A percentile compares a stretch with the other conserved stretches of the same genome.
phyloP scores from a whole-genome alignment of 139 green algal genomes.

The Tetradesmus lagerheimii region DNA sequence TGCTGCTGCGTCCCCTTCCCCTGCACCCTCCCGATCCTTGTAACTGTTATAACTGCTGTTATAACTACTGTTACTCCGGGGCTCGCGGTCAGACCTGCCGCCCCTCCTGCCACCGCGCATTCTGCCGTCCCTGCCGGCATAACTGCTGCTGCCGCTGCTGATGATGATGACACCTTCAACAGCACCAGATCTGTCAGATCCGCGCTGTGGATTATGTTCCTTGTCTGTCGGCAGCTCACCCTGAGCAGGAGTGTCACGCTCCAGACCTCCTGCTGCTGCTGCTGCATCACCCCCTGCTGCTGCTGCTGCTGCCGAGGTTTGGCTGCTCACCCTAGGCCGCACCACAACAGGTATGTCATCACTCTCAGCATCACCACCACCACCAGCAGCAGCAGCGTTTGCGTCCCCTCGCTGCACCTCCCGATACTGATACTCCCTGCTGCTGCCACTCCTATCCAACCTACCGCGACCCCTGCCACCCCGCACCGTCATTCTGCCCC shows the following conservation, averaged over 20 bases:
- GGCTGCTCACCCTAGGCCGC: neutral
- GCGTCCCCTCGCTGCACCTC: neutral
- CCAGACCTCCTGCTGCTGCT: neutral
- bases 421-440: constrained; percentile 3
- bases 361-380: neutral
- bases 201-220: too few species aligned
- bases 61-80: too few species aligned
- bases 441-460: neutral
- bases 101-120: neutral
- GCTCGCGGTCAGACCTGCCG: neutral
- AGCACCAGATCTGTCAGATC: neutral
- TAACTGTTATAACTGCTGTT: neutral
- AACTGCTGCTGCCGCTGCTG: neutral
- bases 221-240: neutral
- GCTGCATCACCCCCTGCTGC: neutral
- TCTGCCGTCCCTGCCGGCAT: neutral
- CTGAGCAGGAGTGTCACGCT: neutral
- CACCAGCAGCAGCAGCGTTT: neutral
- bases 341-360: constrained; percentile 12
- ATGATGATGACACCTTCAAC: neutral
- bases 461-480: neutral
- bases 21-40: neutral
- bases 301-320: neutral
- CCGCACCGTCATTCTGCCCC: neutral
- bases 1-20: neutral